phyloP scores from a whole-genome alignment of 2,329 filamentous ascomycete species.

The Periglandula ipomoeae region DNA sequence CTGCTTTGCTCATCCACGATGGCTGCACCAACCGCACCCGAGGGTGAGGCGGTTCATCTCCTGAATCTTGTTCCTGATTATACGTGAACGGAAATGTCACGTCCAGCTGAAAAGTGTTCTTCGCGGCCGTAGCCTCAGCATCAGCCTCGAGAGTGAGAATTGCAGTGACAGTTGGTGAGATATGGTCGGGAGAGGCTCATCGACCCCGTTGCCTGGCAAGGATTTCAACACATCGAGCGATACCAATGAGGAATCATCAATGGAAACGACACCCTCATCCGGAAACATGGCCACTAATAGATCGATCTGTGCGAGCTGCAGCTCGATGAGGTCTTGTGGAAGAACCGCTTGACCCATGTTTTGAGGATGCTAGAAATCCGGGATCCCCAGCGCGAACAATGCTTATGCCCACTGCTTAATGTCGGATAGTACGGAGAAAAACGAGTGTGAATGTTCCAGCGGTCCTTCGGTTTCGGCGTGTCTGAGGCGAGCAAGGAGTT shows the following conservation, averaged over 20 bases:
- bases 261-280: slow-evolving; percentile 22
- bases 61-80: neutral
- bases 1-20: slow-evolving; percentile 41
- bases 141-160: slow-evolving; percentile 17
- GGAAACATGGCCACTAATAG: slow-evolving; percentile 45
- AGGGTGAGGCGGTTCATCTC: slow-evolving; percentile 21
- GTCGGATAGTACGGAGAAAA: no score
- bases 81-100: slow-evolving; percentile 24
- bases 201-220: slow-evolving; percentile 15
- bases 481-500: no score
- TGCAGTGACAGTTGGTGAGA: slow-evolving; percentile 13
- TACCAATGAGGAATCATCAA: slow-evolving; percentile 15
- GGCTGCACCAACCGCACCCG: slow-evolving; percentile 34
- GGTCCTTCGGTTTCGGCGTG: no score
- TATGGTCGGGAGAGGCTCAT: slow-evolving; percentile 13
- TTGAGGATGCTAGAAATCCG: no score
- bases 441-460: no score
- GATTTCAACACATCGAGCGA: neutral
- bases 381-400: no score
- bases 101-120: slow-evolving; percentile 21
- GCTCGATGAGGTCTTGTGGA: slow-evolving; percentile 34
- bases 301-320: slow-evolving; percentile 39
- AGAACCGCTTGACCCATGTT: slow-evolving; percentile 14
- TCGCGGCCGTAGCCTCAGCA: neutral
- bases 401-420: no score